A percentile compares a stretch with the other conserved stretches of the same genome.
These are phyloP conservation scores for Colletotrichum zoysiae DNA, from an alignment of 2,329 filamentous ascomycete genomes.

Conservation along the genomic window DNA sequence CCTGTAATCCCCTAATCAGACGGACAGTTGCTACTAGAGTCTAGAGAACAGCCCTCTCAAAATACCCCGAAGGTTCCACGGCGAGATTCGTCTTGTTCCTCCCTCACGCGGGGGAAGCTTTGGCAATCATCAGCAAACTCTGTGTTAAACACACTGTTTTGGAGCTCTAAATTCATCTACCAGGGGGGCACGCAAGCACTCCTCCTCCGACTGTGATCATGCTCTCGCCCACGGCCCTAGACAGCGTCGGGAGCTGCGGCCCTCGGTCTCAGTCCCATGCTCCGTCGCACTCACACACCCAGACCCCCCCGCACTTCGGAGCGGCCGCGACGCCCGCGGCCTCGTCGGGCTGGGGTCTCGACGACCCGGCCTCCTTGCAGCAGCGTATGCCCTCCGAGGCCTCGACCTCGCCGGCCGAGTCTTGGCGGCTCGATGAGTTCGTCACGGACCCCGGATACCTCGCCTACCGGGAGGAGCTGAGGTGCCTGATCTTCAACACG, in stretches of 20 bases:
- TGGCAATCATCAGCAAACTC: not conserved
- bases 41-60: too few species aligned
- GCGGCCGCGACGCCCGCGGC: too few species aligned
- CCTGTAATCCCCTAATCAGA: not conserved
- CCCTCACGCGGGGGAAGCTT: slow-evolving; percentile 18
- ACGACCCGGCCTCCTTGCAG: too few species aligned
- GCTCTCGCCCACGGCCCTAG: slow-evolving; percentile 28
- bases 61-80: not conserved
- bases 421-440: too few species aligned
- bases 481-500: too few species aligned
- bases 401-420: too few species aligned
- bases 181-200: not conserved
- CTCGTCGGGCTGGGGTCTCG: too few species aligned
- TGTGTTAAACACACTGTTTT: not conserved
- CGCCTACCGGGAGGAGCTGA: too few species aligned
- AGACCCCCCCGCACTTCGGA: too few species aligned
- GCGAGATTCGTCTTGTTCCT: not conserved
- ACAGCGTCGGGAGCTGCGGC: slow-evolving; percentile 22
- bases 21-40: not conserved
- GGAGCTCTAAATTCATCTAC: not conserved
- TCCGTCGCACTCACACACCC: not conserved
- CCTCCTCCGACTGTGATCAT: not conserved
- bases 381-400: too few species aligned
- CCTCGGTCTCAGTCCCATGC: slow-evolving; percentile 5
- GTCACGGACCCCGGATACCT: too few species aligned